These are phyloP conservation scores for Allium sativum DNA, from an alignment of 106 monocot species.

Conservation along the genomic window DNA sequence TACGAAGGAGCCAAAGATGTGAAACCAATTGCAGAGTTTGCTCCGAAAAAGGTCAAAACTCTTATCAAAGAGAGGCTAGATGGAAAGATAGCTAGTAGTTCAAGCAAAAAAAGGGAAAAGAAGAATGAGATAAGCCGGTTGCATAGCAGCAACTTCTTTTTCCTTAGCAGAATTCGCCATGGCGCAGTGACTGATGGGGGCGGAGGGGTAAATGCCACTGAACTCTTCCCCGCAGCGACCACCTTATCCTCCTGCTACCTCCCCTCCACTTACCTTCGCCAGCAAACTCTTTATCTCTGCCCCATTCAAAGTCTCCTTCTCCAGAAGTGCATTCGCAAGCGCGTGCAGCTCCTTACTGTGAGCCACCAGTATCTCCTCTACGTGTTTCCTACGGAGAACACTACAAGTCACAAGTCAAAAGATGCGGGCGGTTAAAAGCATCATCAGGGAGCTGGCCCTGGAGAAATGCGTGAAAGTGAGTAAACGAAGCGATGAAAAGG, in stretches of 20 bases:
- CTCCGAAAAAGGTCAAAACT: conserved; percentile 89
- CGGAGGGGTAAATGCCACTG: background rate
- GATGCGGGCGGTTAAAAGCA: too few relatives aligned
- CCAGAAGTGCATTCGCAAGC: conserved; percentile 80
- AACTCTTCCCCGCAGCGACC: background rate
- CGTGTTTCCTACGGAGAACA: too few relatives aligned
- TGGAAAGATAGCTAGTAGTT: too few relatives aligned
- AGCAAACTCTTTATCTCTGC: conserved; percentile 79
- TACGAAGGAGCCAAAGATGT: conserved; percentile 94
- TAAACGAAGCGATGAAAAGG: too few relatives aligned
- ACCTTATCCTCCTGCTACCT: conserved; percentile 23
- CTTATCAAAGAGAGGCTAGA: too few relatives aligned
- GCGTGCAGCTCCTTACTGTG: conserved; percentile 80
- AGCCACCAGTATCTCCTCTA: conserved; percentile 62
- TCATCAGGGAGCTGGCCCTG: too few relatives aligned
- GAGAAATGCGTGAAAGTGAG: too few relatives aligned
- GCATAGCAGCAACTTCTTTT: conserved; percentile 79
- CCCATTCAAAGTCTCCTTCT: conserved; percentile 82
- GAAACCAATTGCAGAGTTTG: conserved; percentile 95
- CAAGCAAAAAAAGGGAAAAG: too few relatives aligned
- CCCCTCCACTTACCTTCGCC: conserved; percentile 32
- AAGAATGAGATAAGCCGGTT: too few relatives aligned
- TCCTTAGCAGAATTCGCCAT: conserved; percentile 69
- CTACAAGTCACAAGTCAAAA: too few relatives aligned
- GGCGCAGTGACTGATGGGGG: conserved; percentile 16